A percentile compares a stretch with the other conserved stretches of the same genome.
Evolutionary conservation across 495 filamentous ascomycete genomes (phyloP).

Genomic region (Thozetella sp.): DNA sequence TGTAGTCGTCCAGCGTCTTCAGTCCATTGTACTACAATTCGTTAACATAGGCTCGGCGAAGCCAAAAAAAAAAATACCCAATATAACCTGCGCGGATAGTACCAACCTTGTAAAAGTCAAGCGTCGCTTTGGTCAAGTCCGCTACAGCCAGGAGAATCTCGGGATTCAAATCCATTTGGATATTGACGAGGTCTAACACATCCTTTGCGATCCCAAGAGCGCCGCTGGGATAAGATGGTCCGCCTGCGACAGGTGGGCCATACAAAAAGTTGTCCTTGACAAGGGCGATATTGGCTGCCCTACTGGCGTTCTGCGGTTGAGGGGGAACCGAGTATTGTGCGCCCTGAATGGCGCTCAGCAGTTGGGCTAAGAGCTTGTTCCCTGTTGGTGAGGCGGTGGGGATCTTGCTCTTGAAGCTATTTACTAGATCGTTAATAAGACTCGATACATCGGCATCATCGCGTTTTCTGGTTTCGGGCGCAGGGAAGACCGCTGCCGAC

Average conservation of each 20-base stretch:
- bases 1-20: constrained; percentile 26
- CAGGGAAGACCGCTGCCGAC: too few species aligned
- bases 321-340: background rate
- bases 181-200: background rate
- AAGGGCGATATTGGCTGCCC: background rate
- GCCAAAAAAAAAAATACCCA: background rate
- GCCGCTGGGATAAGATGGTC: background rate
- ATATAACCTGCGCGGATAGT: background rate
- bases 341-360: background rate
- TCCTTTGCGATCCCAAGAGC: background rate
- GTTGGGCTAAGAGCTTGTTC: background rate
- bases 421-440: background rate
- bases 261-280: background rate
- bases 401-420: background rate
- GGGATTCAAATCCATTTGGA: background rate
- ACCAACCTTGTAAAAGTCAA: background rate
- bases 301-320: background rate
- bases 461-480: too few species aligned
- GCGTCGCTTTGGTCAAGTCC: background rate
- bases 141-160: background rate
- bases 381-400: background rate
- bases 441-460: too few species aligned
- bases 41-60: background rate
- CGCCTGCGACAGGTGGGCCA: background rate
- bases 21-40: constrained; percentile 20